Percentiles rank a stretch among this genome's conserved stretches.
phyloP scores from a whole-genome alignment of 2,329 filamentous ascomycete species.

The Aspergillus bombycis region DNA sequence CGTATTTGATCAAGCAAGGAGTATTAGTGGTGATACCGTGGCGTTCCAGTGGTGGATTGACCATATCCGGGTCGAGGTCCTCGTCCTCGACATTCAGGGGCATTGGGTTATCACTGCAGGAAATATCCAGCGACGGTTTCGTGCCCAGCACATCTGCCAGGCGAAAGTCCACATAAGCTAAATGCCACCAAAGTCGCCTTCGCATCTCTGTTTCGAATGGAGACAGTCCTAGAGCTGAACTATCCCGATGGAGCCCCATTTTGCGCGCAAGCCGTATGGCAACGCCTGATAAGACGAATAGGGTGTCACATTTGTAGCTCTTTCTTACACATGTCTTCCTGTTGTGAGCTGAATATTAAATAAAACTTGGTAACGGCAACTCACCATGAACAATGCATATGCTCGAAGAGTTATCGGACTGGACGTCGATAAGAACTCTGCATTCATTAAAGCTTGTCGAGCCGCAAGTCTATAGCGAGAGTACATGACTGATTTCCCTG shows the following conservation, averaged over 20 bases:
- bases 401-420: neutral
- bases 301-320: neutral
- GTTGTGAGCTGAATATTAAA: neutral
- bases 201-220: conserved; percentile 7
- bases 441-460: neutral
- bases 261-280: conserved; percentile 8
- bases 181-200: neutral
- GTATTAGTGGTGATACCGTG: neutral
- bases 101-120: neutral
- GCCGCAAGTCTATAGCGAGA: neutral
- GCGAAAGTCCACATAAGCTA: neutral
- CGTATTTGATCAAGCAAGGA: neutral
- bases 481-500: neutral
- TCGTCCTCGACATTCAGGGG: conserved; percentile 4
- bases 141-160: neutral
- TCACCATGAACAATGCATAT: neutral
- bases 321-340: neutral
- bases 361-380: neutral
- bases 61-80: neutral
- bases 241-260: conserved; percentile 10
- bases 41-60: neutral
- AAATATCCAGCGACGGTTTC: neutral
- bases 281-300: neutral
- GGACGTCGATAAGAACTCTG: neutral
- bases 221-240: neutral